Evolutionary conservation across 139 green algal genomes (phyloP).

Genomic region (Chlorella sorokiniana): DNA sequence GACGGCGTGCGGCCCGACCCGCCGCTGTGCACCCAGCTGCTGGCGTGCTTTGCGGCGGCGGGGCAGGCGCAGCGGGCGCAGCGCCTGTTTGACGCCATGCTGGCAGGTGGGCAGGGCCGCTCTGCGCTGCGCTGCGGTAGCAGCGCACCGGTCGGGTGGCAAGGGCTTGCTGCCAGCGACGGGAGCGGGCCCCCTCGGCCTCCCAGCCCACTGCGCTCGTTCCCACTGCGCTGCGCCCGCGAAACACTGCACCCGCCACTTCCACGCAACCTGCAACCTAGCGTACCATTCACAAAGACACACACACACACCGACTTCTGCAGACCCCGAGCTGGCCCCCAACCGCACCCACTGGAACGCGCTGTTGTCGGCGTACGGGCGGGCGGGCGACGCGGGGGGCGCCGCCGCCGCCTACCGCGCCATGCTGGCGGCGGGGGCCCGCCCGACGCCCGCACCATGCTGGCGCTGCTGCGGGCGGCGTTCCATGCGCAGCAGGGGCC

Average conservation of each 20-base stretch:
- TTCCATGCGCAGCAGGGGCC: background rate
- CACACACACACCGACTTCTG: background rate
- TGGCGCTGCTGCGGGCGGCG: conserved; percentile 24
- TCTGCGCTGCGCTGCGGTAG: background rate
- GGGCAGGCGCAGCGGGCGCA: conserved; percentile 4
- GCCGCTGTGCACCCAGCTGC: conserved; percentile 30
- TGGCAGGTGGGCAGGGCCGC: background rate
- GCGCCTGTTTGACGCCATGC: background rate
- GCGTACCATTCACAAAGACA: background rate
- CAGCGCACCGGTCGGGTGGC: background rate
- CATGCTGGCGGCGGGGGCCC: conserved; percentile 14
- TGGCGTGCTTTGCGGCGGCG: conserved; percentile 9
- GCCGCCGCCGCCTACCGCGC: conserved; percentile 22
- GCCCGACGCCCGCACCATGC: conserved; percentile 37
- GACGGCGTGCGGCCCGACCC: conserved; percentile 23
- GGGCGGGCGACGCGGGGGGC: background rate
- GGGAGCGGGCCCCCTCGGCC: too few relatives aligned
- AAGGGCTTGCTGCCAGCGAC: background rate
- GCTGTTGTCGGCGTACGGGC: conserved; percentile 33
- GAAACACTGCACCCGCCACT: background rate
- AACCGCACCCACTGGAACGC: conserved; percentile 47
- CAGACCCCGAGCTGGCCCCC: conserved; percentile 7
- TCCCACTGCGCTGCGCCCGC: too few relatives aligned
- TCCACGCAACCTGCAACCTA: too few relatives aligned
- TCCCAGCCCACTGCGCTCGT: too few relatives aligned